Percentiles rank a stretch among this genome's conserved stretches.
phyloP scores from a whole-genome alignment of 768 basidiomycete genomes.

The Cyclocybe aegerita region DNA sequence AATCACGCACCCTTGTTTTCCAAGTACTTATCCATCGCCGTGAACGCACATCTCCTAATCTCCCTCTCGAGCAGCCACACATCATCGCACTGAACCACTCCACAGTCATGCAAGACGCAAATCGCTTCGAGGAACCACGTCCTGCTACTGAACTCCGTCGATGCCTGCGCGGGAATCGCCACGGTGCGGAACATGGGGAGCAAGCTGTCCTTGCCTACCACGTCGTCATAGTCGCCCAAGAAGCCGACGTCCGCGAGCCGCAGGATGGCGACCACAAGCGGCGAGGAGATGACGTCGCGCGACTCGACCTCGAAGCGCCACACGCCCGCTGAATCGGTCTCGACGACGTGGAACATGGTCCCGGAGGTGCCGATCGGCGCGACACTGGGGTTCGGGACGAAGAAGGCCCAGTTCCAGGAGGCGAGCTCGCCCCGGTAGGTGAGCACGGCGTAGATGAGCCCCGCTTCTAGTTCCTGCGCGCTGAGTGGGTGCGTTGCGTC shows the following conservation, averaged over 20 bases:
- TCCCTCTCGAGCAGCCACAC: constrained; percentile 48
- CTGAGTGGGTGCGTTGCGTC: constrained; percentile 21
- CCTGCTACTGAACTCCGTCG: constrained; percentile 41
- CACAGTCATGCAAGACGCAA: constrained; percentile 46
- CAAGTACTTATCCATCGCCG: constrained; percentile 48
- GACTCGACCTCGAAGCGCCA: constrained; percentile 42
- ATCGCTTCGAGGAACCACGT: constrained; percentile 51
- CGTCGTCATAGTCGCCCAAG: constrained; percentile 41
- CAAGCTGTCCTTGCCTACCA: constrained; percentile 41
- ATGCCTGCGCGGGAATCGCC: constrained; percentile 30
- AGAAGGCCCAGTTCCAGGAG: constrained; percentile 52
- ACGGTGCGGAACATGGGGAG: constrained; percentile 45
- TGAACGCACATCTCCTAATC: constrained; percentile 44
- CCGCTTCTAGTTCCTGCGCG: constrained; percentile 35
- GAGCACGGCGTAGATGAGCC: constrained; percentile 44
- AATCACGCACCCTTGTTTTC: constrained; percentile 38
- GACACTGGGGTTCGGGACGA: constrained; percentile 37
- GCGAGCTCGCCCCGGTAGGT: constrained; percentile 45
- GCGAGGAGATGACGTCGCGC: constrained; percentile 36
- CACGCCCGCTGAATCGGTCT: constrained; percentile 22
- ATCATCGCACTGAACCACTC: constrained; percentile 47
- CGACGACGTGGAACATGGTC: constrained; percentile 44
- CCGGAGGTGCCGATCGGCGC: constrained; percentile 42
- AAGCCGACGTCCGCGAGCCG: constrained; percentile 40
- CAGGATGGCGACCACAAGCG: constrained; percentile 44